A percentile compares a stretch with the other conserved stretches of the same genome.
Conservation (phyloP, 1,139 yeast genomes). For the Diutina neorugosa region DNA sequence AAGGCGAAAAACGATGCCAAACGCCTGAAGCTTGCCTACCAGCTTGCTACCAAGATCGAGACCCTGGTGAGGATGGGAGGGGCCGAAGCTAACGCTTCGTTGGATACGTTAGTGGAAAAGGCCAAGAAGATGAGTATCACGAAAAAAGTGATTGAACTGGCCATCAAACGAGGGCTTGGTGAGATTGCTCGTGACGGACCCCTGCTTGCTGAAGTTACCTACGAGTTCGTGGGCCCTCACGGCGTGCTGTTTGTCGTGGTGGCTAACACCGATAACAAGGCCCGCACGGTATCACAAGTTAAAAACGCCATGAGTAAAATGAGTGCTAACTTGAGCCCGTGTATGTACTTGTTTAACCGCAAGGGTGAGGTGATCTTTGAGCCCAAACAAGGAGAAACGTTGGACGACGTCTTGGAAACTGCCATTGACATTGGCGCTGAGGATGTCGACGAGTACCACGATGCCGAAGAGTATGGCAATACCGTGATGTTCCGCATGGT, state of each 20-base stretch:
- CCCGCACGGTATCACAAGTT: conserved; percentile 65
- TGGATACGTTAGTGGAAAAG: conserved; percentile 63
- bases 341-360: conserved; percentile 62
- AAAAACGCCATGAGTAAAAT: conserved; percentile 65
- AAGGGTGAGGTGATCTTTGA: conserved; percentile 57
- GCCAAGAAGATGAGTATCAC: conserved; percentile 73
- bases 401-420: conserved; percentile 59
- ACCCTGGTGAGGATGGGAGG: conserved; percentile 53
- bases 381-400: conserved; percentile 25
- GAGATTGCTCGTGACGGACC: conserved; percentile 23
- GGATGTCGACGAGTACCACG: conserved; percentile 45
- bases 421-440: conserved; percentile 78
- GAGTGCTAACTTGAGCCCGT: conserved; percentile 65
- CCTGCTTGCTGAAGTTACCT: conserved; percentile 28
- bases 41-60: conserved; percentile 61
- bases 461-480: neutral
- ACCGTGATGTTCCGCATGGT: conserved; percentile 13
- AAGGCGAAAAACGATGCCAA: conserved; percentile 87
- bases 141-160: conserved; percentile 75
- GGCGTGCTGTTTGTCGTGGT: conserved; percentile 80
- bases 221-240: conserved; percentile 90
- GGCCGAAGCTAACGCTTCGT: conserved; percentile 54
- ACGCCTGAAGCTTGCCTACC: conserved; percentile 57
- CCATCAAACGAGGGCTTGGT: conserved; percentile 77
- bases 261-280: conserved; percentile 80